Percentiles rank a stretch among this genome's conserved stretches.
phyloP scores from a whole-genome alignment of 352 stramenopile genomes.

The Phytophthora cajani region DNA sequence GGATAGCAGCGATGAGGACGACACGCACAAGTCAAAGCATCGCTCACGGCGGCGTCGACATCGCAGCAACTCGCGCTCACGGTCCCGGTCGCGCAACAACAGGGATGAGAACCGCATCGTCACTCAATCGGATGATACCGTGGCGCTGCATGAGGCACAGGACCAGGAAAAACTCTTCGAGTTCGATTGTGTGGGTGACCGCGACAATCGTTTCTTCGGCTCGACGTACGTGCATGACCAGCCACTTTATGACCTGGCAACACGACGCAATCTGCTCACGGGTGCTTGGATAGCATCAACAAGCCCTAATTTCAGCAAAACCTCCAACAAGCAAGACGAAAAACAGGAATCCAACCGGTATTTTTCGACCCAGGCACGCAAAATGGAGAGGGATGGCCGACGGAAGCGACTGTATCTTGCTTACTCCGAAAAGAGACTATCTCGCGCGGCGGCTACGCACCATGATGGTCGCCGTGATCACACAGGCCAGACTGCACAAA shows the following conservation, averaged over 20 bases:
- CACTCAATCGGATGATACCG: slow-evolving; percentile 12
- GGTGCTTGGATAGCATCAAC: slow-evolving; percentile 44
- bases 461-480: slow-evolving; percentile 2
- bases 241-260: slow-evolving; percentile 67
- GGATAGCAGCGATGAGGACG: slow-evolving; percentile 21
- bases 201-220: slow-evolving; percentile 74
- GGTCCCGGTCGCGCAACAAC: slow-evolving; percentile 6
- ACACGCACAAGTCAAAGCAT: not conserved
- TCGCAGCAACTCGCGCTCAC: slow-evolving; percentile 22
- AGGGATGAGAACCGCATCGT: slow-evolving; percentile 21
- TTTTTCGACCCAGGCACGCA: slow-evolving; percentile 56
- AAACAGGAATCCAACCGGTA: slow-evolving; percentile 44
- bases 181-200: slow-evolving; percentile 68
- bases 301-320: slow-evolving; percentile 15
- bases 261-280: slow-evolving; percentile 51
- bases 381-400: slow-evolving; percentile 44
- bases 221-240: slow-evolving; percentile 70
- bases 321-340: not conserved
- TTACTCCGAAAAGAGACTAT: slow-evolving; percentile 68
- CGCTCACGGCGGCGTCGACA: slow-evolving; percentile 14
- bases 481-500: not conserved
- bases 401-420: slow-evolving; percentile 67
- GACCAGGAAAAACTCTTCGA: slow-evolving; percentile 59
- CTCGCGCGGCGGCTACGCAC: slow-evolving; percentile 12
- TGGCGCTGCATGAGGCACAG: slow-evolving; percentile 4